phyloP scores from a whole-genome alignment of 1,284 basidiomycete species.

The Ganoderma boninense region DNA sequence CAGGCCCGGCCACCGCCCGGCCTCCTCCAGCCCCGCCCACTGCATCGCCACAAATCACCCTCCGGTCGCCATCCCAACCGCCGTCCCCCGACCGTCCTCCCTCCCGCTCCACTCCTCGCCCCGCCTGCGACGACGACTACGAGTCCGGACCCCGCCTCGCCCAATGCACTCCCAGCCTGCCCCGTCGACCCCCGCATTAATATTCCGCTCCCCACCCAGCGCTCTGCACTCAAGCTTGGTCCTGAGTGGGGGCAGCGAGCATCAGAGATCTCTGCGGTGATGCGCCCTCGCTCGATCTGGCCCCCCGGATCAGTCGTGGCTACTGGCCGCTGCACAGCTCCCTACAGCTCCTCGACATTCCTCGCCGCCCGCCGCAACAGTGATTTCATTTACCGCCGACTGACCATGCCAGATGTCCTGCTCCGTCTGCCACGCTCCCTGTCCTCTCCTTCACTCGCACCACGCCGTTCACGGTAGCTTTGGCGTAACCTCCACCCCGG shows the following conservation, averaged over 20 bases:
- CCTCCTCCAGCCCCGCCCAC: conserved; percentile 3
- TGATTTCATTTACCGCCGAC: background rate
- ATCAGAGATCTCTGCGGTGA: background rate
- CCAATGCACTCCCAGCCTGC: too few species aligned
- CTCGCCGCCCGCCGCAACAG: background rate
- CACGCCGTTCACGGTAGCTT: background rate
- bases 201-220: too few species aligned
- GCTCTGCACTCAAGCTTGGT: background rate
- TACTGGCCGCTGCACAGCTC: background rate
- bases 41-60: conserved; percentile 12
- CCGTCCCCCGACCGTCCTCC: background rate
- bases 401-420: background rate
- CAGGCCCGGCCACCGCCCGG: background rate
- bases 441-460: background rate
- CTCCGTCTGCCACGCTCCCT: background rate
- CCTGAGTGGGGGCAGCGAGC: background rate
- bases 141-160: too few species aligned
- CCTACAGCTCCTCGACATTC: background rate
- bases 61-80: conserved; percentile 12
- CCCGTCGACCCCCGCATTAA: background rate
- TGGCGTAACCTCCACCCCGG: background rate
- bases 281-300: background rate
- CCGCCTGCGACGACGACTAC: too few species aligned
- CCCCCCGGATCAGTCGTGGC: background rate
- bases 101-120: too few species aligned